These are phyloP conservation scores for Scutellaria baicalensis DNA, from an alignment of 257 asterid genomes.

Conservation along the genomic window DNA sequence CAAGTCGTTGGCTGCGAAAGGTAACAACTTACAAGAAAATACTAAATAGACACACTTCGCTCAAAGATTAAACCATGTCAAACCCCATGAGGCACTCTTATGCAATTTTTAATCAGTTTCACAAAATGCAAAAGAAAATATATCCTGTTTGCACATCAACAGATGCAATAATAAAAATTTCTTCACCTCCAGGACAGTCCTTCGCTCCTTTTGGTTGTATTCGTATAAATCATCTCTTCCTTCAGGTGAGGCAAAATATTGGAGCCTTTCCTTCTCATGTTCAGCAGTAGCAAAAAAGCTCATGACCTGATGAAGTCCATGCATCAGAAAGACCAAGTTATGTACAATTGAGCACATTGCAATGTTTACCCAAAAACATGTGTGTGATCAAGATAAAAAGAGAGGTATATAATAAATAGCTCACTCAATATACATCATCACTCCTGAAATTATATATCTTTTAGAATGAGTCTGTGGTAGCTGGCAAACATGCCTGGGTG, in stretches of 20 bases:
- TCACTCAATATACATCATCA: background rate
- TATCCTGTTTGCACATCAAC: background rate
- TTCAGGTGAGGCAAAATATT: conserved; percentile 83
- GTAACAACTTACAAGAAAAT: background rate
- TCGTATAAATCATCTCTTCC: conserved; percentile 97
- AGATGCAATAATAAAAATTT: background rate
- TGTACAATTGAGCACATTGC: background rate
- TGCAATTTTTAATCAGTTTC: background rate
- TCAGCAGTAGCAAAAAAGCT: conserved; percentile 79
- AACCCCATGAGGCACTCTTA: background rate
- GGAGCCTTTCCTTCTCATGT: conserved; percentile 95
- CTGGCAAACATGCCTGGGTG: background rate
- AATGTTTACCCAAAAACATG: background rate
- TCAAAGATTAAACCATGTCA: background rate
- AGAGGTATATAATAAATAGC: background rate
- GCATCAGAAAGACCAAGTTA: conserved; percentile 3
- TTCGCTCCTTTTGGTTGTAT: conserved; percentile 86
- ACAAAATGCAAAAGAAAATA: conserved; percentile 2
- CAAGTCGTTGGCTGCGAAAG: background rate
- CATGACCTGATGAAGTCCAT: conserved; percentile 56
- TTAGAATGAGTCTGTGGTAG: background rate
- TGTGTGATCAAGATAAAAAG: background rate
- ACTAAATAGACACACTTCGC: background rate
- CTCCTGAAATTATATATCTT: background rate
- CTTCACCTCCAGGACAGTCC: conserved; percentile 91